Percentiles rank a stretch among this genome's conserved stretches.
These are phyloP conservation scores for Eutypella sp. DNA, from an alignment of 2,329 filamentous ascomycete species.

Conservation along the genomic window DNA sequence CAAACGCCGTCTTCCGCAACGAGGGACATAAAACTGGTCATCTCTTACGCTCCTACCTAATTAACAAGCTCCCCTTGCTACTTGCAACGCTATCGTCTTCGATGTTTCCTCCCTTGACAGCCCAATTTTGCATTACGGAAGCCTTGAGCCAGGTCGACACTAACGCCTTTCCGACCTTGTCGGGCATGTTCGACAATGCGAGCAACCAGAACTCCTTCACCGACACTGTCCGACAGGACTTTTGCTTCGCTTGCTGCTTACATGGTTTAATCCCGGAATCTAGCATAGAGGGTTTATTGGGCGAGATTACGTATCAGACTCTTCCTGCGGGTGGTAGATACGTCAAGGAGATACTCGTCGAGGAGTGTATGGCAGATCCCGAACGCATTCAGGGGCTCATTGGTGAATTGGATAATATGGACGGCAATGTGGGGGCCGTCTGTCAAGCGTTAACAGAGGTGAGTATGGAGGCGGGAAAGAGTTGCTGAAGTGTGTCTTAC, in stretches of 20 bases:
- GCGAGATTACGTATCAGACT: conserved; percentile 77
- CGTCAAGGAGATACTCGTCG: conserved; percentile 70
- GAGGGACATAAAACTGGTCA: conserved; percentile 58
- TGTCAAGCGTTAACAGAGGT: conserved; percentile 72
- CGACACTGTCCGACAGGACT: conserved; percentile 62
- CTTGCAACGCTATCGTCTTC: conserved; percentile 53
- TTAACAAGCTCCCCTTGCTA: conserved; percentile 58
- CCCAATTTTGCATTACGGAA: conserved; percentile 65
- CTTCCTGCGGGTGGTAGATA: conserved; percentile 71
- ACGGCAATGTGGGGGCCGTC: conserved; percentile 85
- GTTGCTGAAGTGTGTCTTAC: background rate
- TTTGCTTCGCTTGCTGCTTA: conserved; percentile 84
- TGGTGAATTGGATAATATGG: conserved; percentile 79
- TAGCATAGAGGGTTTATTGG: conserved; percentile 73
- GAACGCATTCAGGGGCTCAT: conserved; percentile 73
- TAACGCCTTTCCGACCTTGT: conserved; percentile 61
- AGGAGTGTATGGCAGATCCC: conserved; percentile 71
- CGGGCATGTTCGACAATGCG: conserved; percentile 54
- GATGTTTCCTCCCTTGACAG: conserved; percentile 69
- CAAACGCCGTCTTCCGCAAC: conserved; percentile 73
- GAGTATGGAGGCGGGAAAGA: conserved; percentile 16
- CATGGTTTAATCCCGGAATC: conserved; percentile 77
- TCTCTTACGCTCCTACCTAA: conserved; percentile 78
- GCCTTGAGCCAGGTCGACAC: conserved; percentile 78
- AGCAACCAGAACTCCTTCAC: conserved; percentile 55